phyloP scores from a whole-genome alignment of 164 flowering plant species.

The Dillenia suffruticosa region DNA sequence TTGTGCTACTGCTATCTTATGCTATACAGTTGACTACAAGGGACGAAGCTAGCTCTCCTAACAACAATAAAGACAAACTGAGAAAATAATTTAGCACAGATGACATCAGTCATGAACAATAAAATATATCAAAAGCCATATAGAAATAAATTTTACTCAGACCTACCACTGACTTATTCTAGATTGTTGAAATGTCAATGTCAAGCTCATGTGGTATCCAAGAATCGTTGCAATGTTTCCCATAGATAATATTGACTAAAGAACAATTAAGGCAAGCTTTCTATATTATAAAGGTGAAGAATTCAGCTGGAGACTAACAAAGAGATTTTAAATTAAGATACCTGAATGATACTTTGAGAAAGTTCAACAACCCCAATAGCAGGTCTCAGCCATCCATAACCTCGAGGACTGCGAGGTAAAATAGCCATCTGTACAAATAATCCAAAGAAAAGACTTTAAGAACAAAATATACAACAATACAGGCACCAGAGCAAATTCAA shows the following conservation, averaged over 20 bases:
- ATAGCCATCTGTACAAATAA: constrained; percentile 69
- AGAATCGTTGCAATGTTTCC: no score
- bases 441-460: neutral
- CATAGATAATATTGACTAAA: no score
- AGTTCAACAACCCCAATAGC: constrained; percentile 78
- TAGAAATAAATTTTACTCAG: neutral
- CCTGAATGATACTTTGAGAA: constrained; percentile 79
- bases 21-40: no score
- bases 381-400: constrained; percentile 88
- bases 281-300: no score
- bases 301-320: no score
- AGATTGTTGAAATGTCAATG: no score
- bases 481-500: neutral
- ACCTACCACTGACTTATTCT: neutral
- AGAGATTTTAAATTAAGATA: constrained; percentile 1
- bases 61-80: no score
- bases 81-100: neutral
- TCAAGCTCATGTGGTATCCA: no score
- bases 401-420: constrained; percentile 69
- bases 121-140: neutral
- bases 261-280: no score
- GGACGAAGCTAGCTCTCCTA: no score
- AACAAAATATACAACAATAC: neutral
- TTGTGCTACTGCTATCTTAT: no score
- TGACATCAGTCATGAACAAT: neutral